Percentiles rank a stretch among this genome's conserved stretches.
phyloP scores from a whole-genome alignment of 164 flowering plant genomes.

The Sedum album region DNA sequence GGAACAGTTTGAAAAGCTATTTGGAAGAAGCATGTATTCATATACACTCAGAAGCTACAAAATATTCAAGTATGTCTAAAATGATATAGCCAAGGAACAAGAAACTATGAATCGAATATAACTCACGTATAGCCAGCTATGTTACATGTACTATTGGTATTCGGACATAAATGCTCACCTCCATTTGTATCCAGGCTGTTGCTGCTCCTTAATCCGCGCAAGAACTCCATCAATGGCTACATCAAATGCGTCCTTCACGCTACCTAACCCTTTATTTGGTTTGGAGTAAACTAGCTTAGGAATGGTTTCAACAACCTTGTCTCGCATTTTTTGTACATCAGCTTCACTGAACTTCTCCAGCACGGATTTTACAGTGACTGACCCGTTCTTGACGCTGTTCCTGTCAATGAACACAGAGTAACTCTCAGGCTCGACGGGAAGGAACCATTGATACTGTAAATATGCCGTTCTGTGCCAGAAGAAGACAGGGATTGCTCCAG shows the following conservation, averaged over 20 bases:
- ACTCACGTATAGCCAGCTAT: too few species aligned
- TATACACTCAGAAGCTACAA: background rate
- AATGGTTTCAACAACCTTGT: constrained; percentile 54
- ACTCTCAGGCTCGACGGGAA: constrained; percentile 61
- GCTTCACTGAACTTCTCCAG: constrained; percentile 45
- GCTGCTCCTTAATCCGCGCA: constrained; percentile 46
- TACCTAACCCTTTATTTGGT: constrained; percentile 38
- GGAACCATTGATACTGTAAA: constrained; percentile 77
- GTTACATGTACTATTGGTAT: too few species aligned
- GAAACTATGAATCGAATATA: too few species aligned
- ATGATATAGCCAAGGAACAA: background rate
- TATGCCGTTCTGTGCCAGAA: constrained; percentile 90
- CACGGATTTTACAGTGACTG: constrained; percentile 38
- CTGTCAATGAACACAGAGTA: constrained; percentile 87
- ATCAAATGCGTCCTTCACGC: constrained; percentile 70
- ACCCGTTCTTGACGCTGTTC: constrained; percentile 53
- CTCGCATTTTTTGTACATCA: constrained; percentile 57
- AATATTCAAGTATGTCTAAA: too few species aligned
- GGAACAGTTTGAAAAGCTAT: too few species aligned
- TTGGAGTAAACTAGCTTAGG: constrained; percentile 67
- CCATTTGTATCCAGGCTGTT: constrained; percentile 27
- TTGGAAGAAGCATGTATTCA: background rate
- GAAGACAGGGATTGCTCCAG: constrained; percentile 92
- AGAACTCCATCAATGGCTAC: constrained; percentile 76
- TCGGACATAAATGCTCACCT: background rate